Evolutionary conservation across 352 stramenopile species (phyloP).

Genomic region (Globisporangium cystogenes): DNA sequence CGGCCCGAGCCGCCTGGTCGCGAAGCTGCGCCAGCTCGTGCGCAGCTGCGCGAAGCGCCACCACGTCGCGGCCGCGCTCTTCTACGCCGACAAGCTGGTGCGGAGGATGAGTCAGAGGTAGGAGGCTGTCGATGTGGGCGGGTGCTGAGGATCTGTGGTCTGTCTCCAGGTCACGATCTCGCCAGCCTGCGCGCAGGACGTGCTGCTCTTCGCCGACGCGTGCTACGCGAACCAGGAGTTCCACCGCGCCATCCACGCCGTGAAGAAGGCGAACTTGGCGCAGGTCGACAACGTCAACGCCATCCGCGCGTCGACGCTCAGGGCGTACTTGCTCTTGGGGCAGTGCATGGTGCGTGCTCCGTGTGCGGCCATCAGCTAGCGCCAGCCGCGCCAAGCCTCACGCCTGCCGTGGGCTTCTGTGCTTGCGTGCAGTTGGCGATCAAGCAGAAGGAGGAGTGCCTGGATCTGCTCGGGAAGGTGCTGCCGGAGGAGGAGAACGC

Average conservation of each 20-base stretch:
- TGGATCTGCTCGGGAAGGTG: conserved; percentile 56
- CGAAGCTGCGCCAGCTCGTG: conserved; percentile 38
- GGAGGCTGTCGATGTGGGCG: background rate
- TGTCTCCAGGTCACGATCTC: conserved; percentile 48
- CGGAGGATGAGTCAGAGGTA: background rate
- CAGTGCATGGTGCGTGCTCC: conserved; percentile 56
- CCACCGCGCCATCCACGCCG: conserved; percentile 68
- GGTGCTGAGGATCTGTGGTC: background rate
- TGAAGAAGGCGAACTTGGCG: conserved; percentile 47
- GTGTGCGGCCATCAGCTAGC: no score
- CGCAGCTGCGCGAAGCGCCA: conserved; percentile 42
- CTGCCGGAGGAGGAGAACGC: conserved; percentile 55
- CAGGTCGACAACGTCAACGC: conserved; percentile 19
- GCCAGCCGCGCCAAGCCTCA: no score
- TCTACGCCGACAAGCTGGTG: conserved; percentile 79
- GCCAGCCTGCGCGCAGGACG: conserved; percentile 30
- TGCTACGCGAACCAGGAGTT: conserved; percentile 68
- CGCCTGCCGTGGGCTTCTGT: no score
- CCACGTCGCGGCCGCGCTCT: conserved; percentile 50
- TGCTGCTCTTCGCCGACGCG: conserved; percentile 72
- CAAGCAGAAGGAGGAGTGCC: conserved; percentile 81
- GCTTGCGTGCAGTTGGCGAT: conserved; percentile 46
- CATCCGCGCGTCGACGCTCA: conserved; percentile 25
- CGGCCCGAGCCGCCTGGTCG: conserved; percentile 11
- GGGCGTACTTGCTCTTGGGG: conserved; percentile 50